Conservation (phyloP, 441 rosid genomes). For the Rhodomyrtus psidioides region DNA sequence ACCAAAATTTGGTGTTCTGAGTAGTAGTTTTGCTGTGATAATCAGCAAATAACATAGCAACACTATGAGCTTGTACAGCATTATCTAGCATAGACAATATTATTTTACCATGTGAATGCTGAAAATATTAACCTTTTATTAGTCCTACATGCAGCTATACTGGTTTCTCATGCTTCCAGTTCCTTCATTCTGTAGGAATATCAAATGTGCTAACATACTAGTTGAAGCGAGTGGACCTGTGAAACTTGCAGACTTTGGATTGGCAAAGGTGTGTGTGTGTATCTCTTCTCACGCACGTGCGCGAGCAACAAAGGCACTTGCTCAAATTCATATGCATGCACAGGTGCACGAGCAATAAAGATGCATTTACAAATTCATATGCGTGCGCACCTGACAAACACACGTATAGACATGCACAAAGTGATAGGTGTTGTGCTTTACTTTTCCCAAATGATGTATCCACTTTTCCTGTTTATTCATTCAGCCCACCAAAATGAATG, state of each 20-base stretch:
- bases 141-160: background rate
- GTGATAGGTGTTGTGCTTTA: background rate
- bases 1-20: background rate
- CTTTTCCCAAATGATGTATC: background rate
- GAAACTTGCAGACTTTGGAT: constrained; percentile 13
- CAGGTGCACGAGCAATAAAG: background rate
- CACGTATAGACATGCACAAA: background rate
- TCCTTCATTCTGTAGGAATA: background rate
- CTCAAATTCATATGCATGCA: background rate
- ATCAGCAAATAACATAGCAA: background rate
- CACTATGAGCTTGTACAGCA: background rate
- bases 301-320: background rate
- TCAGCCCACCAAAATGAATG: constrained; percentile 5
- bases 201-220: constrained; percentile 8
- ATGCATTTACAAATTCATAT: background rate
- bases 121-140: background rate
- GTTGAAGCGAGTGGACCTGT: constrained; percentile 7
- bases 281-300: background rate
- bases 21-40: background rate
- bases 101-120: background rate
- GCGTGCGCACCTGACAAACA: background rate
- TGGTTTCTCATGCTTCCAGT: background rate
- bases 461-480: background rate
- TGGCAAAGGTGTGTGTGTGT: constrained; percentile 13
- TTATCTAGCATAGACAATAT: no score